A percentile compares a stretch with the other conserved stretches of the same genome.
These are phyloP conservation scores for Smallanthus sonchifolius DNA, from an alignment of 129 eudicot species.

Conservation along the genomic window DNA sequence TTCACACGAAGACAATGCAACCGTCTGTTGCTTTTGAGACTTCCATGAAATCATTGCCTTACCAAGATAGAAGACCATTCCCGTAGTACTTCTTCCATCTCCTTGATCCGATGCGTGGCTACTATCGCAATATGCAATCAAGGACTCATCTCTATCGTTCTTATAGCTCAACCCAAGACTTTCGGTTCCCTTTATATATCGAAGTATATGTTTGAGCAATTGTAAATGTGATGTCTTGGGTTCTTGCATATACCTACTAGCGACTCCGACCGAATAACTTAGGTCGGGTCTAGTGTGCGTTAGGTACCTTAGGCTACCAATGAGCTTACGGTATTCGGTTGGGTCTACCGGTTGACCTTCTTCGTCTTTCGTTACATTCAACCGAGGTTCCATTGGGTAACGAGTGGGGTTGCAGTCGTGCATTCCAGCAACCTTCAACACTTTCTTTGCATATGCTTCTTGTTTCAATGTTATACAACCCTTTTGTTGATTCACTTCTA, in stretches of 20 bases:
- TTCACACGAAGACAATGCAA: background rate
- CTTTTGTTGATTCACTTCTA: too few relatives aligned
- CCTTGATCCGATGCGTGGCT: background rate
- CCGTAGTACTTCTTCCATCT: background rate
- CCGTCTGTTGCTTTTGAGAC: background rate
- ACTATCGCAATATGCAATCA: background rate
- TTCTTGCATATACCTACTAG: background rate
- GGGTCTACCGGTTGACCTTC: background rate
- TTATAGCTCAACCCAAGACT: background rate
- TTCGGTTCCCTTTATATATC: background rate
- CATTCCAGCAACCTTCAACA: background rate
- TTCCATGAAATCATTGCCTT: background rate
- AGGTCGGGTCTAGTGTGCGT: background rate
- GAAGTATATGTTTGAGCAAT: too few relatives aligned
- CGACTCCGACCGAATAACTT: background rate
- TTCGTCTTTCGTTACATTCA: background rate
- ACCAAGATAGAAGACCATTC: background rate
- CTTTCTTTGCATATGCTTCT: background rate
- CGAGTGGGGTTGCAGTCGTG: background rate
- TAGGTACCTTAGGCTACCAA: background rate
- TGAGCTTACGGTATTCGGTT: background rate
- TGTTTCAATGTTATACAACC: background rate
- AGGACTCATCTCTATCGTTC: background rate
- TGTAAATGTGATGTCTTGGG: background rate
- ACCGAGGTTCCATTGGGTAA: background rate